Evolutionary conservation across 306 rosid species (phyloP).

Genomic region (Corylus americana): DNA sequence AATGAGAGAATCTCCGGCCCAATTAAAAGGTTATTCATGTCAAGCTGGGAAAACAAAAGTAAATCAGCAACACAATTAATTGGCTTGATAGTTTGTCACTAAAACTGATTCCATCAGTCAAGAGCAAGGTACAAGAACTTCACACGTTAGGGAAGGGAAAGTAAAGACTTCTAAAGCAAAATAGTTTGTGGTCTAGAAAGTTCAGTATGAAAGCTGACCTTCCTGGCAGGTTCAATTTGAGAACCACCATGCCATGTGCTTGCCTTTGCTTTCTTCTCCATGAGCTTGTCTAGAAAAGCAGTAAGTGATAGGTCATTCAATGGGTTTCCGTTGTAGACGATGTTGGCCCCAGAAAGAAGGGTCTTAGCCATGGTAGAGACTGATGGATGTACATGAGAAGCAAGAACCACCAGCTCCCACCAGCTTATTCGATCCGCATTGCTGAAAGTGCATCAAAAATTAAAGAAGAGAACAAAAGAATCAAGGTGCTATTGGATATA

Average conservation of each 20-base stretch:
- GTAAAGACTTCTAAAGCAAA: not conserved
- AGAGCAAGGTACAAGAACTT: not conserved
- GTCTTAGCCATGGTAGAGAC: conserved; percentile 90
- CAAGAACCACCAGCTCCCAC: conserved; percentile 90
- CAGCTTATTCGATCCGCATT: conserved; percentile 88
- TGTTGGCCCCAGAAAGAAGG: conserved; percentile 87
- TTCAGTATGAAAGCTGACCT: conserved; percentile 48
- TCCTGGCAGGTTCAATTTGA: conserved; percentile 88
- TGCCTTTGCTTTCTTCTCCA: conserved; percentile 92
- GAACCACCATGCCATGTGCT: conserved; percentile 96
- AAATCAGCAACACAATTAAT: conserved; percentile 25
- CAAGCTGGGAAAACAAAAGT: conserved; percentile 52
- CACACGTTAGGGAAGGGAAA: not conserved
- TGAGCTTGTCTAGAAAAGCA: conserved; percentile 92
- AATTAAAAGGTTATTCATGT: conserved; percentile 61
- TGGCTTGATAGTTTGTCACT: not conserved
- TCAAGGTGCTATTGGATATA: not conserved
- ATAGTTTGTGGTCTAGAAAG: conserved; percentile 7
- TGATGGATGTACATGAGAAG: conserved; percentile 91
- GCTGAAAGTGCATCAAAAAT: conserved; percentile 42
- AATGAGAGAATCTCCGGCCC: conserved; percentile 79
- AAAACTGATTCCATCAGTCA: too few relatives aligned
- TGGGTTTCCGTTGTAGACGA: conserved; percentile 89
- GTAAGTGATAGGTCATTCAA: conserved; percentile 69
- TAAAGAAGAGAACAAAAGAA: not conserved